phyloP scores from a whole-genome alignment of 2,329 filamentous ascomycete species.

The Sordariomycetes sp. region DNA sequence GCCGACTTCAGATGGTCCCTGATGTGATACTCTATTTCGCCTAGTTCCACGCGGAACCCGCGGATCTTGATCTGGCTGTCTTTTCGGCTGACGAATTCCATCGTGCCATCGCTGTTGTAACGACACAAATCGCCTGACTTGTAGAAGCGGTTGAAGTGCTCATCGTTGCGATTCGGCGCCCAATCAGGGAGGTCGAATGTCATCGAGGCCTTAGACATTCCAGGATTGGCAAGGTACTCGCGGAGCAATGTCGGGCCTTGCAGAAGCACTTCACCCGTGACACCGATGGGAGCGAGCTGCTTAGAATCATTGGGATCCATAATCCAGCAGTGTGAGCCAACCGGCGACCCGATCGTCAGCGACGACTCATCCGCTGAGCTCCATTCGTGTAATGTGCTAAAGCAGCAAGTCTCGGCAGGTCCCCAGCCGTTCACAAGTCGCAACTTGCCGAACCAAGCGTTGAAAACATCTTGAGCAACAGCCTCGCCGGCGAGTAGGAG shows the following conservation, averaged over 20 bases:
- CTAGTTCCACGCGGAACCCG: constrained; percentile 42
- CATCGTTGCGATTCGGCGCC: neutral
- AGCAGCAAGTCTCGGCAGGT: neutral
- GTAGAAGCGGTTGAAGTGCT: constrained; percentile 3
- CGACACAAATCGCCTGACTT: constrained; percentile 6
- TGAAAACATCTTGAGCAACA: neutral
- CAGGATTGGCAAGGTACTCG: constrained; percentile 1
- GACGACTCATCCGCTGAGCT: neutral
- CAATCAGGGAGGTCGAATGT: constrained; percentile 2
- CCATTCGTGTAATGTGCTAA: constrained; percentile 5
- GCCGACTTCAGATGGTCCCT: neutral
- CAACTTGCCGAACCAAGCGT: constrained; percentile 4
- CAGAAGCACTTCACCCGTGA: constrained; percentile 3
- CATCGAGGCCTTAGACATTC: neutral
- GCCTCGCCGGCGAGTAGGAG: constrained; percentile 7
- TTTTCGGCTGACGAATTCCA: constrained; percentile 37
- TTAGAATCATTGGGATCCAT: constrained; percentile 1
- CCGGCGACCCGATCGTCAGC: constrained; percentile 2
- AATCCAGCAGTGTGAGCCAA: constrained; percentile 3
- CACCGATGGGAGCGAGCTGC: constrained; percentile 2
- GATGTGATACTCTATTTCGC: constrained; percentile 7
- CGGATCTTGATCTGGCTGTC: constrained; percentile 47
- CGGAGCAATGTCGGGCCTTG: constrained; percentile 4
- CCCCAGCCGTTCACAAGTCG: constrained; percentile 4
- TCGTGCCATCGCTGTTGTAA: constrained; percentile 18